Evolutionary conservation across 306 rosid species (phyloP).

Genomic region (Quercus robur): DNA sequence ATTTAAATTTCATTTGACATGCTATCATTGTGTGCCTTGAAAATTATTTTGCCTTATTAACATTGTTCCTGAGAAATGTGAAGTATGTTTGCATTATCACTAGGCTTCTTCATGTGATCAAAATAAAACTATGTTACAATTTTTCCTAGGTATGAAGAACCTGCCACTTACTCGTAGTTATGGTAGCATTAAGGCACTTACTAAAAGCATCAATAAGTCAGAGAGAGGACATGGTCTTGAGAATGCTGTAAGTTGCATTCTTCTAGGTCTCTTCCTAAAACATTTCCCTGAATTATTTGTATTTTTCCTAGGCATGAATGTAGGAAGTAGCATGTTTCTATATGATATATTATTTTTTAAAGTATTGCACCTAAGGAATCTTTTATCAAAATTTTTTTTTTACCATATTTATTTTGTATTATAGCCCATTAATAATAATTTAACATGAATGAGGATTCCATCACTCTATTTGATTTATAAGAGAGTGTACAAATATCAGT

Average conservation of each 20-base stretch:
- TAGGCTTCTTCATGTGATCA: background rate
- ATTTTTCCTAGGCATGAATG: background rate
- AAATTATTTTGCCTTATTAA: background rate
- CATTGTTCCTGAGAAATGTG: background rate
- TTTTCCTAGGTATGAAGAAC: conserved; percentile 63
- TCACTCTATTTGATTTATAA: no score
- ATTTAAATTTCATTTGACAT: background rate
- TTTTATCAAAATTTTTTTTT: background rate
- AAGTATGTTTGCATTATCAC: background rate
- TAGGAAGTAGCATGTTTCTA: background rate
- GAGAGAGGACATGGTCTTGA: conserved; percentile 91
- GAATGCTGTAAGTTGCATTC: conserved; percentile 77
- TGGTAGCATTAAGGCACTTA: conserved; percentile 72
- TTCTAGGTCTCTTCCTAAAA: conserved; percentile 6
- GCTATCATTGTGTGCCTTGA: no score
- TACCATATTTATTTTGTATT: no score
- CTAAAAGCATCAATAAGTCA: conserved; percentile 57
- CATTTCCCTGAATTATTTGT: background rate
- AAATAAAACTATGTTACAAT: background rate
- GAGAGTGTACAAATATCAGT: no score
- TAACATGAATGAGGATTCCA: no score
- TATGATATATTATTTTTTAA: background rate
- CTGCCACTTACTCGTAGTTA: conserved; percentile 93
- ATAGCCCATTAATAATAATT: no score
- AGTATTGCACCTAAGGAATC: background rate